phyloP scores from a whole-genome alignment of 345 rosid genomes.

The Noccaea caerulescens region DNA sequence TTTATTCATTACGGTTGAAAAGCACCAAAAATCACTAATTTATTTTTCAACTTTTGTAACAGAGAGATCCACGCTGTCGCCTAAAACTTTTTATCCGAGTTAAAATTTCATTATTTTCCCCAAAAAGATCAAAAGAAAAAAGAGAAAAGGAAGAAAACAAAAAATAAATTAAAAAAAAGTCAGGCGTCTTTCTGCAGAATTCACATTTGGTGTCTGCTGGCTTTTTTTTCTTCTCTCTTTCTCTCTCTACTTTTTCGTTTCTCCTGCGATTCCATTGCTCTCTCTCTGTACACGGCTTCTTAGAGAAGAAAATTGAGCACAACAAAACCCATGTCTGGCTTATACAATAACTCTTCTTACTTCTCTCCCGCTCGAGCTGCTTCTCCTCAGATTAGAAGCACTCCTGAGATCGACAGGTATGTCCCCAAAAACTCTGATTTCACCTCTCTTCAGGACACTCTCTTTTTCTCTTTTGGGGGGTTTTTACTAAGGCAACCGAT shows the following conservation, averaged over 20 bases:
- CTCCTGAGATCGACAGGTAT: slow-evolving; percentile 92
- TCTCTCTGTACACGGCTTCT: slow-evolving; percentile 27
- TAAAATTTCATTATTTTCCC: not conserved
- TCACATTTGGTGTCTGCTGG: slow-evolving; percentile 47
- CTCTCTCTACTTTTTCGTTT: not conserved
- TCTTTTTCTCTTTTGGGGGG: not conserved
- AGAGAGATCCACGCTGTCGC: slow-evolving; percentile 40
- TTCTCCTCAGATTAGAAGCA: slow-evolving; percentile 96
- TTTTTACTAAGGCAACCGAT: not conserved
- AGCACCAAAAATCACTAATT: not conserved
- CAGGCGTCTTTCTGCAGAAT: slow-evolving; percentile 46
- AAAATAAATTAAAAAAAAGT: slow-evolving; percentile 28
- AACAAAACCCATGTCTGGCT: slow-evolving; percentile 70
- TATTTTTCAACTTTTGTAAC: slow-evolving; percentile 39
- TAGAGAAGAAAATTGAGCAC: slow-evolving; percentile 12
- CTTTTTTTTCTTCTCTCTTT: slow-evolving; percentile 15
- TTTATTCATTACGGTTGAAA: slow-evolving; percentile 25
- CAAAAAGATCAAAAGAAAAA: not conserved
- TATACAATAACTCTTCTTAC: slow-evolving; percentile 82
- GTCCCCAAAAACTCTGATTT: slow-evolving; percentile 32
- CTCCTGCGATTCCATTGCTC: slow-evolving; percentile 14
- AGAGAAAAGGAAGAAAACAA: not conserved
- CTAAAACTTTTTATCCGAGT: not conserved
- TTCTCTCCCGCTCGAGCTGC: slow-evolving; percentile 97
- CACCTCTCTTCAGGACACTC: not conserved